These are phyloP conservation scores for Emmonsiellopsis sp. DNA, from an alignment of 2,329 filamentous ascomycete species.

Conservation along the genomic window DNA sequence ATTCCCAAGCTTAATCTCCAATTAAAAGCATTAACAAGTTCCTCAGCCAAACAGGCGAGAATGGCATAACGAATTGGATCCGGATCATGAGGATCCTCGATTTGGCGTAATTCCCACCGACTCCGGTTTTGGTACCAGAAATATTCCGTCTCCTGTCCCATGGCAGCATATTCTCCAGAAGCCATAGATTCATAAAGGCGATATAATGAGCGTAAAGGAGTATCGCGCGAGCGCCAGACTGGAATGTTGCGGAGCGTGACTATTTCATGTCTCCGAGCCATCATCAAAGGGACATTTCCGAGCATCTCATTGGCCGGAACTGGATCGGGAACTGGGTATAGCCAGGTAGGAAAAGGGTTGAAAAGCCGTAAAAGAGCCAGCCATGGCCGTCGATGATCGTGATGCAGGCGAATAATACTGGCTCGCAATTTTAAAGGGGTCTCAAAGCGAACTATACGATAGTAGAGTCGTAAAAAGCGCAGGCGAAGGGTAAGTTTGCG, in stretches of 20 bases:
- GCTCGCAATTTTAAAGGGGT: constrained; percentile 14
- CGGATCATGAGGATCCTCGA: constrained; percentile 18
- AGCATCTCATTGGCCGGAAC: constrained; percentile 7
- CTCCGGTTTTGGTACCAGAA: constrained; percentile 17
- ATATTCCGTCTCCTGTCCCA: constrained; percentile 17
- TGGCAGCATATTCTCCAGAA: constrained; percentile 12
- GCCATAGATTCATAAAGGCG: constrained; percentile 18
- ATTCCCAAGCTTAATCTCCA: constrained; percentile 16
- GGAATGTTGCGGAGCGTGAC: constrained; percentile 10
- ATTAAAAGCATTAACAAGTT: constrained; percentile 19
- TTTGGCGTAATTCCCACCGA: constrained; percentile 14
- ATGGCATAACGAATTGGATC: constrained; percentile 22
- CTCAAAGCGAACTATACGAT: background rate
- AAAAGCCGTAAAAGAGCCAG: constrained; percentile 15
- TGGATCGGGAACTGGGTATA: constrained; percentile 13
- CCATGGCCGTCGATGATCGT: constrained; percentile 13
- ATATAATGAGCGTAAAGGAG: constrained; percentile 17
- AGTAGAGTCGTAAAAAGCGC: background rate
- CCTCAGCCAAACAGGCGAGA: constrained; percentile 17
- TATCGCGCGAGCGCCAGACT: constrained; percentile 17
- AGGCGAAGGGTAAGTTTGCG: background rate
- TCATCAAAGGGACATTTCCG: constrained; percentile 7
- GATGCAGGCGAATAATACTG: constrained; percentile 14
- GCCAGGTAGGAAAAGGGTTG: constrained; percentile 12
- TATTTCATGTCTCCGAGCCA: constrained; percentile 3